phyloP scores from a whole-genome alignment of 73 alveolate species.

The Paramecium tetraurelia region DNA sequence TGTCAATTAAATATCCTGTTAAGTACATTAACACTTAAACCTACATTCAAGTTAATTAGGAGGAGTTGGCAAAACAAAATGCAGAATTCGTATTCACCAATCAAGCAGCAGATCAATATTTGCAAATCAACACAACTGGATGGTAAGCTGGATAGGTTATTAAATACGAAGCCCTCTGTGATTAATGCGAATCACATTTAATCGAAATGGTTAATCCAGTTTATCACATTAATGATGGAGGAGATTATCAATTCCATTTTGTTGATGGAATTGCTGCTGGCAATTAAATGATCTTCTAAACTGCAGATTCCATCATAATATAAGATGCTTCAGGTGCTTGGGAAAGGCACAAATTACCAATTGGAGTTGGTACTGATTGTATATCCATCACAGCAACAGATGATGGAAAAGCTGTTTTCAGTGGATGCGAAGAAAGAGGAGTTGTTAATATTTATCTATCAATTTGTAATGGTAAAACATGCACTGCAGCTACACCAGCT shows the following conservation, averaged over 20 bases:
- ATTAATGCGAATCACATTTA: background rate
- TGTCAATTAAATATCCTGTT: background rate
- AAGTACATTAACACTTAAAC: slow-evolving; percentile 12
- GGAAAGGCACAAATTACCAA: background rate
- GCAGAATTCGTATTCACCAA: background rate
- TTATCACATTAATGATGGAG: background rate
- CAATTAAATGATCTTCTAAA: background rate
- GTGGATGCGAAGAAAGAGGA: background rate
- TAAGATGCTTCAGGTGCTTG: background rate
- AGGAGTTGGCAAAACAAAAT: background rate
- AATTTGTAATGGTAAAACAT: background rate
- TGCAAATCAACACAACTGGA: background rate
- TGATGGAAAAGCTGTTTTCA: background rate
- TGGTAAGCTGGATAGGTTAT: slow-evolving; percentile 31
- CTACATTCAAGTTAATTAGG: background rate
- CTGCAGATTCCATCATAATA: background rate
- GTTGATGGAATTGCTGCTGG: background rate
- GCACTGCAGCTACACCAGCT: background rate
- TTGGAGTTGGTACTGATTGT: background rate
- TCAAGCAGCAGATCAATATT: background rate
- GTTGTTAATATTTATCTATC: background rate
- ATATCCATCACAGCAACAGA: background rate
- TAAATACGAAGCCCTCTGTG: background rate
- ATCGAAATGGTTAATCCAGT: background rate
- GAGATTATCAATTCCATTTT: background rate